A percentile compares a stretch with the other conserved stretches of the same genome.
Evolutionary conservation across 495 filamentous ascomycete genomes (phyloP).

Genomic region (Trichoderma erinaceum): DNA sequence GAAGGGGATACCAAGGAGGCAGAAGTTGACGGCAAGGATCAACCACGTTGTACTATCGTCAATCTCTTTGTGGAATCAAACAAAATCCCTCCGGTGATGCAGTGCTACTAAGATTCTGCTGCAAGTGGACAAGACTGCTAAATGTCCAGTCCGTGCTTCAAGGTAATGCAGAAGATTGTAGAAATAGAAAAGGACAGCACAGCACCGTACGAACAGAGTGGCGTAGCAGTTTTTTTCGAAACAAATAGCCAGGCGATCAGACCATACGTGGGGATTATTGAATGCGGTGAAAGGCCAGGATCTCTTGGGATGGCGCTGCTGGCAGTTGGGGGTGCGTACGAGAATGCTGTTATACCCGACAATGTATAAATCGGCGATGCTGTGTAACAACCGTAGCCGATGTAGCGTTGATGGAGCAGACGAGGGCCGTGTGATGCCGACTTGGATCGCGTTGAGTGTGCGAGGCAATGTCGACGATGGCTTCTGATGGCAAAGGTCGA

Average conservation of each 20-base stretch:
- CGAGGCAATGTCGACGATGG: background rate
- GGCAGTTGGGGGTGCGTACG: slow-evolving; percentile 5
- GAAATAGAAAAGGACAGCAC: background rate
- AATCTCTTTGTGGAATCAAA: background rate
- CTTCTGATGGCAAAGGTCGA: background rate
- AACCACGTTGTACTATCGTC: background rate
- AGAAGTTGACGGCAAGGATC: background rate
- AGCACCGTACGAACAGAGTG: background rate
- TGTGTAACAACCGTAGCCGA: background rate
- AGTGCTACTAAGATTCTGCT: background rate
- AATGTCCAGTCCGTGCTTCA: background rate
- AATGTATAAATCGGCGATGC: background rate
- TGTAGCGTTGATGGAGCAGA: background rate
- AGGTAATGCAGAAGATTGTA: background rate
- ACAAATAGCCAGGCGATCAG: background rate
- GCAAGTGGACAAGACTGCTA: background rate
- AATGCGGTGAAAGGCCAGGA: background rate
- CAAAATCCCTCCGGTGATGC: background rate
- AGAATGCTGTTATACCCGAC: slow-evolving; percentile 6
- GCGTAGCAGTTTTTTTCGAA: background rate
- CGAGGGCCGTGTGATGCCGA: background rate
- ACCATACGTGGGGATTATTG: background rate
- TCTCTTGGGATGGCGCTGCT: background rate
- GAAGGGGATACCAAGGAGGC: background rate
- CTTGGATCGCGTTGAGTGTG: background rate